Percentiles rank a stretch among this genome's conserved stretches.
phyloP scores from a whole-genome alignment of 768 basidiomycete species.

The Serendipita vermifera region DNA sequence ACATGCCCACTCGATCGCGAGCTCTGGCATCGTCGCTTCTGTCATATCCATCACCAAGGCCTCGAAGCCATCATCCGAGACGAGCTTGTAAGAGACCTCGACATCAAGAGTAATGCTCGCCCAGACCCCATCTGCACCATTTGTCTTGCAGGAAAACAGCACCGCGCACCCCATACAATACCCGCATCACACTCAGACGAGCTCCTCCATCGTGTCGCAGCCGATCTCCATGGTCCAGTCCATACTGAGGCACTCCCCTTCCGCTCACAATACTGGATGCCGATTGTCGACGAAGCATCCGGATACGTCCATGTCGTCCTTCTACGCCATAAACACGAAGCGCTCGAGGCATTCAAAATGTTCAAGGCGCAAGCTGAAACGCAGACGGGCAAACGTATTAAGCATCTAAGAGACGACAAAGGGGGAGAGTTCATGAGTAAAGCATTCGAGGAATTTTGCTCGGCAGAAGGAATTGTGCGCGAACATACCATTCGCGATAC shows the following conservation, averaged over 20 bases:
- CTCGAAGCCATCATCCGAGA: no score
- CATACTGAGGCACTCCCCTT: background rate
- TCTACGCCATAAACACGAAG: background rate
- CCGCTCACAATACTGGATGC: no score
- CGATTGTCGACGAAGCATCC: no score
- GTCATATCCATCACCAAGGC: no score
- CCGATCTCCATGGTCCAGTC: constrained; percentile 12
- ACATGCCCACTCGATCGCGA: constrained; percentile 10
- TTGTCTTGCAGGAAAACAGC: no score
- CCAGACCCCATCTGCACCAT: no score
- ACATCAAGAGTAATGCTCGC: no score
- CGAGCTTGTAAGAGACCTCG: no score
- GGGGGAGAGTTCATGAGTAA: constrained; percentile 23
- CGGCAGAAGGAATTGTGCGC: constrained; percentile 17
- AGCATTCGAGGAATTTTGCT: constrained; percentile 16
- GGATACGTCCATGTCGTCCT: constrained; percentile 2
- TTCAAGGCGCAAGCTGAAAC: background rate
- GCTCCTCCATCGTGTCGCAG: constrained; percentile 15
- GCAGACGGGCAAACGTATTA: constrained; percentile 10
- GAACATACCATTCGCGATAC: constrained; percentile 22
- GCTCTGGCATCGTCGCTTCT: no score
- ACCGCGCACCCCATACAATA: no score
- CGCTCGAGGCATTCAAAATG: background rate
- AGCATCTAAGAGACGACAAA: constrained; percentile 17
- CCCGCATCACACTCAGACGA: constrained; percentile 19